Evolutionary conservation across 345 rosid species (phyloP), one percentile per base, ranked within the genome.

Genomic region (Gossypium sturtianum): DNA sequence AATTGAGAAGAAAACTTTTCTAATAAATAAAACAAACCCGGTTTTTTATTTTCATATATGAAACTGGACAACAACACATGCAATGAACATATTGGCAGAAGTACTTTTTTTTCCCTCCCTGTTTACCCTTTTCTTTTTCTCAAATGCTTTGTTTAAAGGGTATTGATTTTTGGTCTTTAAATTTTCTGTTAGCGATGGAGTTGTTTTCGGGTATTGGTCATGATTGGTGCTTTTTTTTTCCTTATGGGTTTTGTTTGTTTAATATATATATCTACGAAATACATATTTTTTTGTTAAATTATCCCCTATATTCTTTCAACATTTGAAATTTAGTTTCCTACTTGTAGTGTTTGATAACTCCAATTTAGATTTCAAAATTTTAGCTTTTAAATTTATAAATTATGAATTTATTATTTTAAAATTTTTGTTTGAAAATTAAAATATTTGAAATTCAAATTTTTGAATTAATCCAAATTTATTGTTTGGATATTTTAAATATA

Each of bases 1-100:
- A 71, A 34, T 44, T 49, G 49, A 57, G 17, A 51, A 54, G 64
- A 53, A 53, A 59, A 59, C 41, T 4, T 34, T 34, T 34, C 7
- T 34, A 59, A 4, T 9, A 25, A 23, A 66, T 15, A 61, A 59
- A 71, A 19, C 54, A 34, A 34, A 5, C 70, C 70, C 72, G 63
- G 22, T 49, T 51, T 49, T 25, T 41, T 19, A 12, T 23, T 49
- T 72, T 71, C 64, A 56, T 58, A 64, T 25, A 52, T 64, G 64
- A 43, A 71, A 17, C 56, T 11, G 62, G 38, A 52, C 57, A 67
- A 13, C 71, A 68, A 13, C 71, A 44, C 76, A 77, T 72, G 72
- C 72, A 72, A 71, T 61, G 72, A 69, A 20, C 56, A 29, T 27
- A 34, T 15, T 47, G 68, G 65, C 65, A 57, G 16, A 34, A 25